These are phyloP conservation scores for Triangularia setosa DNA, from an alignment of 2,329 filamentous ascomycete species.

Conservation along the genomic window DNA sequence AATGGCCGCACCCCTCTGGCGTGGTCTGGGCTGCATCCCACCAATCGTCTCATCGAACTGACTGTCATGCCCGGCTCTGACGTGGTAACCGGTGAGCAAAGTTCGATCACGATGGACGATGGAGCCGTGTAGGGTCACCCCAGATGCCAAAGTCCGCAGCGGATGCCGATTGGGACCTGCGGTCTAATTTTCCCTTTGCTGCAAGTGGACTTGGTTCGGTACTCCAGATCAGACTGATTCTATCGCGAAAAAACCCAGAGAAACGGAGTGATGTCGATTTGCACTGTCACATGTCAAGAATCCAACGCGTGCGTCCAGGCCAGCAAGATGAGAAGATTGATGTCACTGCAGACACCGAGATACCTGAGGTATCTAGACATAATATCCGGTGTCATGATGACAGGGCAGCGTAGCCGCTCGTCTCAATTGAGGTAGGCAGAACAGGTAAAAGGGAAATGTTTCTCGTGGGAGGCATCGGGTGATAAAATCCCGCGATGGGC, in stretches of 20 bases:
- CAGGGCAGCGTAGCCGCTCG: background rate
- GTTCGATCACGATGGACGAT: slow-evolving; percentile 7
- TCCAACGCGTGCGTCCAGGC: background rate
- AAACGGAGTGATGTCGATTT: background rate
- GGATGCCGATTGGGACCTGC: background rate
- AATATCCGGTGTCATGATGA: background rate
- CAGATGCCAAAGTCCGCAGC: slow-evolving; percentile 1
- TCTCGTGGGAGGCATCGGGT: background rate
- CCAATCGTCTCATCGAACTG: slow-evolving; percentile 18
- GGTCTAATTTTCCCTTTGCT: background rate
- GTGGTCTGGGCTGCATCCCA: slow-evolving; percentile 11
- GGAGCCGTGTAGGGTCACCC: slow-evolving; percentile 1
- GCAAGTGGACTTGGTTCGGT: background rate
- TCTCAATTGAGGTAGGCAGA: background rate
- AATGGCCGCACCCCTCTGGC: slow-evolving; percentile 17
- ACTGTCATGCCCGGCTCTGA: slow-evolving; percentile 5
- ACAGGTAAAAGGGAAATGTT: background rate
- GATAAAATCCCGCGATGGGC: background rate
- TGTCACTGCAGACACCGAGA: background rate
- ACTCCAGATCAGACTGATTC: background rate
- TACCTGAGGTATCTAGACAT: background rate
- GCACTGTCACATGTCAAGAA: background rate
- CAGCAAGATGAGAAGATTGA: background rate
- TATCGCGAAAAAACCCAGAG: background rate
- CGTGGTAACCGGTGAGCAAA: slow-evolving; percentile 19